Conservation (phyloP, 164 flowering plant genomes). For the Liquidambar formosana region DNA sequence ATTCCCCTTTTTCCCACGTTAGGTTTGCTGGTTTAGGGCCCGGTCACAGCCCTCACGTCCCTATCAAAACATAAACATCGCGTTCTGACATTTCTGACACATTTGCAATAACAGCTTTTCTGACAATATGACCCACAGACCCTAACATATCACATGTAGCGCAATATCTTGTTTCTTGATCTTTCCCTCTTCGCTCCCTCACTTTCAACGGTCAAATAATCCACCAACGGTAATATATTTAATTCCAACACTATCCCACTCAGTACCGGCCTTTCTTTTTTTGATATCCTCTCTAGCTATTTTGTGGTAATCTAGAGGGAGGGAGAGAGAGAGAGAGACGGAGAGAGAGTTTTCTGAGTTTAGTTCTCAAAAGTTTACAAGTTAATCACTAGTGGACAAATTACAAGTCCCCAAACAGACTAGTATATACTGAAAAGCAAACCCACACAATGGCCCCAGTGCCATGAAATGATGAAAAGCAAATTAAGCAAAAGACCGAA, state of each 20-base stretch:
- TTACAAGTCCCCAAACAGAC: conserved; percentile 28
- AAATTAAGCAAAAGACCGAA: no score
- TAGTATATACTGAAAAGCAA: background rate
- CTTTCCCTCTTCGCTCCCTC: background rate
- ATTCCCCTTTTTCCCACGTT: no score
- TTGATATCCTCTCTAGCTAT: background rate
- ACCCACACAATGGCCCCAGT: no score
- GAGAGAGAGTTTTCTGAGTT: background rate
- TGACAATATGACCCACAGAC: conserved; percentile 11
- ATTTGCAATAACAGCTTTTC: conserved; percentile 10
- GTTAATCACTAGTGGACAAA: conserved; percentile 23
- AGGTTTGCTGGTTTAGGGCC: background rate
- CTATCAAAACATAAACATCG: no score
- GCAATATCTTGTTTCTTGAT: background rate
- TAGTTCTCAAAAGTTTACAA: background rate
- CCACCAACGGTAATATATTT: conserved; percentile 15
- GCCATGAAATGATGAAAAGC: no score
- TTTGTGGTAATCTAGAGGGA: no score
- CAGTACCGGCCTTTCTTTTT: background rate
- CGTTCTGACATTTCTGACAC: conserved; percentile 9
- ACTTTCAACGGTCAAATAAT: conserved; percentile 24
- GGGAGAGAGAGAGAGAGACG: no score
- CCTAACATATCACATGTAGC: conserved; percentile 8
- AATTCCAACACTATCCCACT: background rate
- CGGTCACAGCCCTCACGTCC: background rate